A percentile compares a stretch with the other conserved stretches of the same genome.
Conservation (phyloP, 2,329 filamentous ascomycete genomes). For the Xylaria sp. region DNA sequence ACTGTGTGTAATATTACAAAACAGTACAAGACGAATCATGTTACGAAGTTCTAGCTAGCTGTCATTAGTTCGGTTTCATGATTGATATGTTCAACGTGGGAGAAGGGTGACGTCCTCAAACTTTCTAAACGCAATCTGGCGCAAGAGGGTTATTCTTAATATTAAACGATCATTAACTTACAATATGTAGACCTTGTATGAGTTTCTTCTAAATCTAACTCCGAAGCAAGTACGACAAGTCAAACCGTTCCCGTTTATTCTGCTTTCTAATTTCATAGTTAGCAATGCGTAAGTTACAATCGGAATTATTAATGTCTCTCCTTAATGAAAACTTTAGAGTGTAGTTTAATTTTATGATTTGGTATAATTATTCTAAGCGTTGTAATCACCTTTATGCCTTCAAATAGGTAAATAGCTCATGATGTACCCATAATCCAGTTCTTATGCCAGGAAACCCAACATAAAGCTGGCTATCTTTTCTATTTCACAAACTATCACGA, state of each 20-base stretch:
- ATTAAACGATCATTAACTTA: not conserved
- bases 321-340: too few species aligned
- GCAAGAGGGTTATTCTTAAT: too few species aligned
- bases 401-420: too few species aligned
- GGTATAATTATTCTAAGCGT: not conserved
- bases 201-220: not conserved
- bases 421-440: too few species aligned
- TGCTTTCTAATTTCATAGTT: not conserved
- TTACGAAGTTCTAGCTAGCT: not conserved
- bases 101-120: not conserved
- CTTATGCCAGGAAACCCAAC: not conserved
- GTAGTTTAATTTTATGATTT: not conserved
- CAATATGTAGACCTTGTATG: not conserved
- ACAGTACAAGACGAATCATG: not conserved
- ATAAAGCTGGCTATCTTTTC: not conserved
- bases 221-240: not conserved
- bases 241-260: not conserved
- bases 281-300: not conserved
- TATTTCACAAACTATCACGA: not conserved
- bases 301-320: not conserved
- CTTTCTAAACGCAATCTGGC: too few species aligned
- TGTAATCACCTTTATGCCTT: too few species aligned
- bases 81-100: not conserved
- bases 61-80: not conserved
- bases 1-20: not conserved